These are phyloP conservation scores for Phialocephala subalpina DNA, from an alignment of 2,329 filamentous ascomycete genomes.

Conservation along the genomic window DNA sequence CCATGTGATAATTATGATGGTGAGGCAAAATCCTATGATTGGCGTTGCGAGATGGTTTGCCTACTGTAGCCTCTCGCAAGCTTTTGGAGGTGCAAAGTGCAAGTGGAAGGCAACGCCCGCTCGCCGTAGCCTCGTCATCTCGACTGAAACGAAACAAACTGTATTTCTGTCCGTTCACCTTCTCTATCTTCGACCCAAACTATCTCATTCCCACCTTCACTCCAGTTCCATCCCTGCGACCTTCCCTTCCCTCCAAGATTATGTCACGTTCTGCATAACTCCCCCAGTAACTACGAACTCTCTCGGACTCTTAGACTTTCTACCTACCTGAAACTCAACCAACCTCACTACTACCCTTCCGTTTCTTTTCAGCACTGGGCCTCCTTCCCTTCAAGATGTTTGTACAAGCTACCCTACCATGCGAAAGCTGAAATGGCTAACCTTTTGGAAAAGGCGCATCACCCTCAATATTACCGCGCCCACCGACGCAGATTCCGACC, in stretches of 20 bases:
- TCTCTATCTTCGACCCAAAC: background rate
- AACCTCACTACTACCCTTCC: slow-evolving; percentile 11
- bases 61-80: background rate
- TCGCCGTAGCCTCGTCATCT: slow-evolving; percentile 5
- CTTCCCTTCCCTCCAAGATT: slow-evolving; percentile 10
- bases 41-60: slow-evolving; percentile 2
- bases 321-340: slow-evolving; percentile 9
- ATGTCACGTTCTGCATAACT: slow-evolving; percentile 22
- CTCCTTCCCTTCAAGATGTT: slow-evolving; percentile 30
- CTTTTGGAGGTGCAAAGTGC: background rate
- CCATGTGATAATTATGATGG: slow-evolving; percentile 9
- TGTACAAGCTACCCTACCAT: slow-evolving; percentile 18
- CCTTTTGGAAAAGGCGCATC: slow-evolving; percentile 70
- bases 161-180: background rate
- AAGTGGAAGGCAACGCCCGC: background rate
- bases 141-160: slow-evolving; percentile 7
- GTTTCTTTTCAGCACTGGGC: background rate
- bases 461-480: slow-evolving; percentile 85
- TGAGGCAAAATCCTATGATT: background rate
- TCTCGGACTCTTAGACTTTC: slow-evolving; percentile 9
- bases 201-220: background rate
- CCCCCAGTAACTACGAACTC: slow-evolving; percentile 3
- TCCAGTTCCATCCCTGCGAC: background rate
- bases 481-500: slow-evolving; percentile 67
- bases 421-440: slow-evolving; percentile 21